phyloP scores from a whole-genome alignment of 1,139 yeast species.

The Yamadazyma pseudoaaseri region DNA sequence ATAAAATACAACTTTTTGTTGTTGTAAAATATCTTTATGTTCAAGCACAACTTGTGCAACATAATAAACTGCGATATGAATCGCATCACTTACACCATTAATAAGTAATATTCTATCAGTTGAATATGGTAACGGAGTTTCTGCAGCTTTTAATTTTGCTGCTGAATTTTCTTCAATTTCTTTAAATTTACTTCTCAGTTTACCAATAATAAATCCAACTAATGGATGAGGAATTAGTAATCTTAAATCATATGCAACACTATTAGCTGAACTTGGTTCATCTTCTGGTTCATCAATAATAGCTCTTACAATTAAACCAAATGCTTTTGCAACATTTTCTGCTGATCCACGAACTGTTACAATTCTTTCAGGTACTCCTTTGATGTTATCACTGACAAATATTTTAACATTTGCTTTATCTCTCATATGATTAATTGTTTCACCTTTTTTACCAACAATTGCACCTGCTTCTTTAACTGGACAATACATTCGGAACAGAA shows the following conservation, averaged over 20 bases:
- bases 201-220: conserved; percentile 84
- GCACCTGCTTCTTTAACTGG: conserved; percentile 75
- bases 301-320: conserved; percentile 70
- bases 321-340: conserved; percentile 80
- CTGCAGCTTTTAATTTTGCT: conserved; percentile 76
- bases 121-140: conserved; percentile 70
- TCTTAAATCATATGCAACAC: conserved; percentile 57
- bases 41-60: conserved; percentile 66
- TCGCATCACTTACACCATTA: conserved; percentile 82
- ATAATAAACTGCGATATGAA: conserved; percentile 80
- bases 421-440: conserved; percentile 63
- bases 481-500: conserved; percentile 71
- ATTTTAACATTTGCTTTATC: conserved; percentile 65
- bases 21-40: conserved; percentile 52
- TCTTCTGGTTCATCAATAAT: conserved; percentile 69
- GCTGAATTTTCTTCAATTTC: conserved; percentile 86
- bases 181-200: conserved; percentile 69
- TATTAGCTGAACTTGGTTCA: conserved; percentile 55
- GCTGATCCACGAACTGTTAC: conserved; percentile 75
- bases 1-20: conserved; percentile 56
- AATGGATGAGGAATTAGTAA: conserved; percentile 75
- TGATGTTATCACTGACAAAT: conserved; percentile 74
- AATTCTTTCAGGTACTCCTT: conserved; percentile 75
- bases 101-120: conserved; percentile 76
- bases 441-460: conserved; percentile 79